Percentiles rank a stretch among this genome's conserved stretches.
phyloP scores from a whole-genome alignment of 2,329 filamentous ascomycete genomes.

The Talaromyces sp. region DNA sequence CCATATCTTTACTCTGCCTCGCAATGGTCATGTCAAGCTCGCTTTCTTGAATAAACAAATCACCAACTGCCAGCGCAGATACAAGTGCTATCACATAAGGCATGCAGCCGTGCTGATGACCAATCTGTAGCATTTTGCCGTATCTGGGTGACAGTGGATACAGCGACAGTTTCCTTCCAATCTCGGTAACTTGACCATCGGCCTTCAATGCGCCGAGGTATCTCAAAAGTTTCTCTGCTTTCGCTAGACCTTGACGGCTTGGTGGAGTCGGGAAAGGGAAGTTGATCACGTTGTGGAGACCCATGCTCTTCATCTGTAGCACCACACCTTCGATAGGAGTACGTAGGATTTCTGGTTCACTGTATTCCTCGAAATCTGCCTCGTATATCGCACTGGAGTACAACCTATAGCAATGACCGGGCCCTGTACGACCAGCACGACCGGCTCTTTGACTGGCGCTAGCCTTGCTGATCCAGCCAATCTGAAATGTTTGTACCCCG shows the following conservation, averaged over 20 bases:
- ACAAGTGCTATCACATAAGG: conserved; percentile 85
- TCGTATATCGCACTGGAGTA: conserved; percentile 93
- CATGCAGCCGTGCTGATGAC: conserved; percentile 73
- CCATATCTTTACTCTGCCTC: conserved; percentile 37
- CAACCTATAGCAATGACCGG: conserved; percentile 89
- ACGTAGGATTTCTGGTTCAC: conserved; percentile 79
- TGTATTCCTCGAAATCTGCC: conserved; percentile 78
- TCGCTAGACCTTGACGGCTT: conserved; percentile 66
- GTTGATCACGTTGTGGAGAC: conserved; percentile 80
- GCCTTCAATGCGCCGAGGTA: conserved; percentile 76
- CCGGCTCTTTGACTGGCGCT: conserved; percentile 87
- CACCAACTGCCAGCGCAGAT: conserved; percentile 78
- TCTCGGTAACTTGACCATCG: conserved; percentile 68
- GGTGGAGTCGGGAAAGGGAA: conserved; percentile 96
- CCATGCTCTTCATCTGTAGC: conserved; percentile 91
- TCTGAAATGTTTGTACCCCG: conserved; percentile 90
- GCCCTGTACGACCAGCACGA: conserved; percentile 89
- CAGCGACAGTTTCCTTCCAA: conserved; percentile 75
- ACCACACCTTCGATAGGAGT: conserved; percentile 93
- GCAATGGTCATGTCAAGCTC: conserved; percentile 62
- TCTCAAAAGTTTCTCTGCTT: conserved; percentile 78
- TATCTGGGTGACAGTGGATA: conserved; percentile 90
- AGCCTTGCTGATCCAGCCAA: conserved; percentile 96
- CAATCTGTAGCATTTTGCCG: conserved; percentile 84
- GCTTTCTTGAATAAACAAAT: conserved; percentile 78